Evolutionary conservation across 2,329 filamentous ascomycete species (phyloP).

Genomic region (Clonostachys chloroleuca): DNA sequence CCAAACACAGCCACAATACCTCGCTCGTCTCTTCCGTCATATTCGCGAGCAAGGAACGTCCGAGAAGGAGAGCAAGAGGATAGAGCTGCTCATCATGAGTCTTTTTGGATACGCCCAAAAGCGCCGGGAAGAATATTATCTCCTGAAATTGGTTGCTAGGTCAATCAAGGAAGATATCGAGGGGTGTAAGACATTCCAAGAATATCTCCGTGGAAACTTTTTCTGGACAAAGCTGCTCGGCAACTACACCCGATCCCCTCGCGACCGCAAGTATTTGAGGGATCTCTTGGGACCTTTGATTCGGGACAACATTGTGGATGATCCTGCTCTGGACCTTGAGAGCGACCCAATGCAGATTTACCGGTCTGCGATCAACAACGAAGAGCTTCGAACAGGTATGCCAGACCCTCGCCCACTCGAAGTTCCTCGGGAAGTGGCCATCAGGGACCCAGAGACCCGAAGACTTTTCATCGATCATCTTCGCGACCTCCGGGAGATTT

Average conservation of each 20-base stretch:
- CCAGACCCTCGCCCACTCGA: conserved; percentile 78
- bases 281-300: conserved; percentile 82
- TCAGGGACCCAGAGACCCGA: conserved; percentile 89
- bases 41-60: conserved; percentile 78
- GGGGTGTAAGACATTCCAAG: conserved; percentile 66
- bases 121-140: conserved; percentile 91
- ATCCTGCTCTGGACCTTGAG: conserved; percentile 85
- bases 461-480: conserved; percentile 92
- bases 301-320: conserved; percentile 88
- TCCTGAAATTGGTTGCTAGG: conserved; percentile 80
- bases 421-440: conserved; percentile 88
- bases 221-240: conserved; percentile 87
- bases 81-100: conserved; percentile 93
- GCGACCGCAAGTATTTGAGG: conserved; percentile 87
- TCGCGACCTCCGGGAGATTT: conserved; percentile 89
- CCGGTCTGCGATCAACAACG: conserved; percentile 90
- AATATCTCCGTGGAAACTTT: conserved; percentile 84
- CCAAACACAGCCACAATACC: conserved; percentile 93
- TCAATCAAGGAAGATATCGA: conserved; percentile 86
- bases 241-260: conserved; percentile 86
- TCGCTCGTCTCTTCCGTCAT: conserved; percentile 81
- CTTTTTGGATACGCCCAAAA: conserved; percentile 97
- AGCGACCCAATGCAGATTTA: conserved; percentile 98
- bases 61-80: conserved; percentile 88
- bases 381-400: conserved; percentile 87